Evolutionary conservation across 495 filamentous ascomycete genomes (phyloP).

Genomic region (Aspergillus diversus): DNA sequence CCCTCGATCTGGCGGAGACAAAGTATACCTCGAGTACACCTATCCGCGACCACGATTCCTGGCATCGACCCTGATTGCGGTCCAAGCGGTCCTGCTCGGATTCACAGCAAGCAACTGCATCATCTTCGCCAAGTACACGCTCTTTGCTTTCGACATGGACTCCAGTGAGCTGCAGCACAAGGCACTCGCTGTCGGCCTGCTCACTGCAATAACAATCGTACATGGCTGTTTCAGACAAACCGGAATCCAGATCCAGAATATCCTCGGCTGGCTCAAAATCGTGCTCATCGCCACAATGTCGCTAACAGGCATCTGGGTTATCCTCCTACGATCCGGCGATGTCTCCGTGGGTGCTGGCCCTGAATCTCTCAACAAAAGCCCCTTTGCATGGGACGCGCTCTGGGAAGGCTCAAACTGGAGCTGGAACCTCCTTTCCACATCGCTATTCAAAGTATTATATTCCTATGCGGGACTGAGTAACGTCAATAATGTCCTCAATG

Average conservation of each 20-base stretch:
- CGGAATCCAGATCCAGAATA: conserved; percentile 50
- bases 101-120: conserved; percentile 61
- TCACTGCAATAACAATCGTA: conserved; percentile 41
- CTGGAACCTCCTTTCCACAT: conserved; percentile 58
- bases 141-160: conserved; percentile 41
- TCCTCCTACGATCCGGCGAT: conserved; percentile 33
- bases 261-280: conserved; percentile 53
- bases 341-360: conserved; percentile 16
- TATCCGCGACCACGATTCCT: conserved; percentile 72
- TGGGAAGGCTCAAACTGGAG: conserved; percentile 52
- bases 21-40: conserved; percentile 77
- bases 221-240: conserved; percentile 43
- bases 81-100: conserved; percentile 68
- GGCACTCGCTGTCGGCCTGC: conserved; percentile 37
- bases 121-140: conserved; percentile 48
- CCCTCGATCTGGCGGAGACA: conserved; percentile 69
- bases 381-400: conserved; percentile 38
- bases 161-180: conserved; percentile 43
- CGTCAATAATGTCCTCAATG: conserved; percentile 76
- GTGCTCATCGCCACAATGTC: conserved; percentile 49
- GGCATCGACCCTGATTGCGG: conserved; percentile 67
- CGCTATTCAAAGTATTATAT: conserved; percentile 74
- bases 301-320: conserved; percentile 47
- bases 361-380: not conserved
- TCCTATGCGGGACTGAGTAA: conserved; percentile 71